These are phyloP conservation scores for Mitragyna speciosa DNA, from an alignment of 257 asterid species.

Conservation along the genomic window DNA sequence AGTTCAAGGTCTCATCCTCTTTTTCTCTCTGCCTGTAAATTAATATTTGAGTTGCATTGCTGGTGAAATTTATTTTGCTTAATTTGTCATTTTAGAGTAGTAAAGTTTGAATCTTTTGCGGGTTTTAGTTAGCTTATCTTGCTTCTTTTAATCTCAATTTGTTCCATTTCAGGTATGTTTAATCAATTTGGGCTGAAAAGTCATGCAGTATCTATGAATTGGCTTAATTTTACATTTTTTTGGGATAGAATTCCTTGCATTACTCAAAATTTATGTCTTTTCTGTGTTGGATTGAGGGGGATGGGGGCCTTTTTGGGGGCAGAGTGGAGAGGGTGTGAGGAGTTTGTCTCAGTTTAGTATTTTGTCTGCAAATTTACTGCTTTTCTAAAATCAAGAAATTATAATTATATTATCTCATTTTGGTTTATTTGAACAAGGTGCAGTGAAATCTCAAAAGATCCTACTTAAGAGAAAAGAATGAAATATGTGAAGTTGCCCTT, in stretches of 20 bases:
- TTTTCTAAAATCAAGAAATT: no score
- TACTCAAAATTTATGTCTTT: not conserved
- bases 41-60: no score
- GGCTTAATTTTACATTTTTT: not conserved
- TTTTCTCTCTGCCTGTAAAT: not conserved
- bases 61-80: not conserved
- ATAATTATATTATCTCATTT: no score
- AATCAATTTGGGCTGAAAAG: no score
- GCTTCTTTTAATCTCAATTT: not conserved
- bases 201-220: not conserved
- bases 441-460: not conserved
- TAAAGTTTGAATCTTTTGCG: not conserved
- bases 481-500: not conserved
- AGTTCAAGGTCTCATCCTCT: not conserved
- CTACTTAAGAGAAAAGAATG: not conserved
- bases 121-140: not conserved
- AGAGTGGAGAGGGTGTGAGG: not conserved
- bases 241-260: not conserved
- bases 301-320: no score
- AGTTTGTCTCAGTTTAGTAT: not conserved
- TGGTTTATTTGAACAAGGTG: not conserved
- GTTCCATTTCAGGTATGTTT: not conserved
- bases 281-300: no score
- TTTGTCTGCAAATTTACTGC: not conserved
- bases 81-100: not conserved